Evolutionary conservation across 345 rosid genomes (phyloP).

Genomic region (Cochlearia excelsa): DNA sequence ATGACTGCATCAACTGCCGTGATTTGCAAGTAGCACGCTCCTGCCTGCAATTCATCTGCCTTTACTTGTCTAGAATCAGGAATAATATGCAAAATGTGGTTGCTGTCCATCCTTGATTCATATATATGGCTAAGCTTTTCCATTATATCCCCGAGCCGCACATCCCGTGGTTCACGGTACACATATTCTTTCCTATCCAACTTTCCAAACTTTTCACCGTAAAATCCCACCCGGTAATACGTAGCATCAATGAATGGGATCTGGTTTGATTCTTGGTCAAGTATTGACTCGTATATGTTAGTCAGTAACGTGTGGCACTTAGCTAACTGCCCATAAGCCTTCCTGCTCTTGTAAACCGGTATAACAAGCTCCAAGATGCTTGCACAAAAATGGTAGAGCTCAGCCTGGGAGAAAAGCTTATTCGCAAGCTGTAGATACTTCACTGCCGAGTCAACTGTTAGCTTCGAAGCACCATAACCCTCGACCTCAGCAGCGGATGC

Average conservation of each 20-base stretch:
- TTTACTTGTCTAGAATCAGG: conserved; percentile 96
- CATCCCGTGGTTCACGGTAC: conserved; percentile 96
- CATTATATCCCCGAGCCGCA: conserved; percentile 97
- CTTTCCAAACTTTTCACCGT: conserved; percentile 88
- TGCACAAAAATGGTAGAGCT: conserved; percentile 95
- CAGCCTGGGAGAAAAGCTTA: conserved; percentile 96
- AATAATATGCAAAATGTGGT: conserved; percentile 79
- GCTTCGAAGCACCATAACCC: conserved; percentile 99
- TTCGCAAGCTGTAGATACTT: conserved; percentile 94
- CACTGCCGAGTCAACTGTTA: conserved; percentile 97
- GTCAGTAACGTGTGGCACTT: conserved; percentile 91
- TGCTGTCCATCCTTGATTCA: conserved; percentile 89
- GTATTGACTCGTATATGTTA: conserved; percentile 80
- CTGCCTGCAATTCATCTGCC: conserved; percentile 94
- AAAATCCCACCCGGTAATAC: conserved; percentile 96
- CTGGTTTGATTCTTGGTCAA: conserved; percentile 94
- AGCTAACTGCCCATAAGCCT: conserved; percentile 94
- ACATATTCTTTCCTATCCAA: conserved; percentile 81
- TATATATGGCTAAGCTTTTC: conserved; percentile 96
- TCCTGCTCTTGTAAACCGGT: conserved; percentile 95
- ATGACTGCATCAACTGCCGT: conserved; percentile 97
- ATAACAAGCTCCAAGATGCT: conserved; percentile 95
- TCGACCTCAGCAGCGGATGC: conserved; percentile 99
- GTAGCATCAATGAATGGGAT: conserved; percentile 97
- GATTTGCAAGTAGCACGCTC: conserved; percentile 90